Base-by-base conservation (phyloP, 768 basidiomycete species). In the Collybiopsis confluens region DNA sequence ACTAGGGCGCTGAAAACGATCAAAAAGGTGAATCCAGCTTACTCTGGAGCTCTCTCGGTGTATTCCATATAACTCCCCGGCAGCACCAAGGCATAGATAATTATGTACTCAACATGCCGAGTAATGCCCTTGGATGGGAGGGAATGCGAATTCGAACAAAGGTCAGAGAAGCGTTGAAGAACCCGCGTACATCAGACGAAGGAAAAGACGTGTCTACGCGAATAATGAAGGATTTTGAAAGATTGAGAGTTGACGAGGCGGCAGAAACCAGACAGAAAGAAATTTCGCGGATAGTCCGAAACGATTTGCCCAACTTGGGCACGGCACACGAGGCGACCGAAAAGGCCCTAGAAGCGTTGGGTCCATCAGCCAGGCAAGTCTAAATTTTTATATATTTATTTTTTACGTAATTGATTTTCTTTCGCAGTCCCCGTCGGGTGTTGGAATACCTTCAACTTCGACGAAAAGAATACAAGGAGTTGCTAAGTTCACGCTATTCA, bases 1-100 rank as follows among this genome's bases (percentile, higher is more conserved):
- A 82, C 88, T 26, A 70, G 86, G 24, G 90, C 90, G 3, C 65
- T 95, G 63, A 81, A 79, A 67, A 91, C 88, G 7, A 90, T 95
- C 42, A 84, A 90, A 64, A 94, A 92, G 80, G 90, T 89, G 55
- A 18, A 73, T n/a, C n/a, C n/a, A n/a, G n/a, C n/a, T 58, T 11
- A n/a, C 54, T 50, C 48, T 23, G 36, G 9, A 28, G 43, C 20
- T 24, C 42, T 49, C 21, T 37, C 20, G 20, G 35, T 53, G 15
- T 10, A 41, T 21, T 27, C 23, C 15, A 26, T 18, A 20, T 45
- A n/a, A 49, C 4, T 13, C 43, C 38, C 21, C 18, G 36, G 37
- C 45, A 86, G 86, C 73, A 83, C 57, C 85, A 85, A n/a, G 83
- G 86, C 7, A 65, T 90, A 27, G 88, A 90, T 62, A 77, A 81